Conservation (phyloP, 164 flowering plant genomes). For the Warburgia ugandensis region DNA sequence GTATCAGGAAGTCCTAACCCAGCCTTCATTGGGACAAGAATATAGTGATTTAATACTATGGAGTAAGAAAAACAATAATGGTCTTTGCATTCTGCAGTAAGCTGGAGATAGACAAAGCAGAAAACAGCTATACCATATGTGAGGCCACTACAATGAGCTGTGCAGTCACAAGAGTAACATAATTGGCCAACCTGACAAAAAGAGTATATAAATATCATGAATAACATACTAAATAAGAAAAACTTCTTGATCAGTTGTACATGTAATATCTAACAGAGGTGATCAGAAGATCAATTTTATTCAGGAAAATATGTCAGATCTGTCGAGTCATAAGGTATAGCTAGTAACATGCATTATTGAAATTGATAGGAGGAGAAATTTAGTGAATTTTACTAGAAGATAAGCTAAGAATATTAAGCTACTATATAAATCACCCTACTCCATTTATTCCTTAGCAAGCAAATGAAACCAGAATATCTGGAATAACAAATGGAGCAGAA, state of each 20-base stretch:
- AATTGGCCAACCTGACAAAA: slow-evolving; percentile 58
- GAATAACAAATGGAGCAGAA: too few relatives aligned
- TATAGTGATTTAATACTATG: slow-evolving; percentile 8
- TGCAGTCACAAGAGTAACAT: slow-evolving; percentile 66
- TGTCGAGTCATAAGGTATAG: too few relatives aligned
- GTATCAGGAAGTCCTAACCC: slow-evolving; percentile 89
- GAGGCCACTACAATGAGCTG: slow-evolving; percentile 77
- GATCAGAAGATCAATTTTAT: too few relatives aligned
- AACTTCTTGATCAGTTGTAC: background rate
- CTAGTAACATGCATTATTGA: too few relatives aligned
- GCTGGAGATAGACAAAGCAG: background rate
- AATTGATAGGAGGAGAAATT: too few relatives aligned
- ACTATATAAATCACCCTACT: too few relatives aligned
- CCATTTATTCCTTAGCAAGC: too few relatives aligned
- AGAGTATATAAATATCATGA: slow-evolving; percentile 4
- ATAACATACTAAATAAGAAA: background rate
- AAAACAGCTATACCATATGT: slow-evolving; percentile 63
- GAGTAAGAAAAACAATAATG: background rate
- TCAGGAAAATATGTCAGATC: too few relatives aligned
- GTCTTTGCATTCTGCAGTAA: background rate
- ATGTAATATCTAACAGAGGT: background rate
- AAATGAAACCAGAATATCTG: too few relatives aligned
- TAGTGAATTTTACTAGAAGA: too few relatives aligned
- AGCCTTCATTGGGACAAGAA: slow-evolving; percentile 46
- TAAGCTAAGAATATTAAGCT: too few relatives aligned